These are phyloP conservation scores for Curvularia verruculosa DNA, from an alignment of 2,329 filamentous ascomycete genomes.

Conservation along the genomic window DNA sequence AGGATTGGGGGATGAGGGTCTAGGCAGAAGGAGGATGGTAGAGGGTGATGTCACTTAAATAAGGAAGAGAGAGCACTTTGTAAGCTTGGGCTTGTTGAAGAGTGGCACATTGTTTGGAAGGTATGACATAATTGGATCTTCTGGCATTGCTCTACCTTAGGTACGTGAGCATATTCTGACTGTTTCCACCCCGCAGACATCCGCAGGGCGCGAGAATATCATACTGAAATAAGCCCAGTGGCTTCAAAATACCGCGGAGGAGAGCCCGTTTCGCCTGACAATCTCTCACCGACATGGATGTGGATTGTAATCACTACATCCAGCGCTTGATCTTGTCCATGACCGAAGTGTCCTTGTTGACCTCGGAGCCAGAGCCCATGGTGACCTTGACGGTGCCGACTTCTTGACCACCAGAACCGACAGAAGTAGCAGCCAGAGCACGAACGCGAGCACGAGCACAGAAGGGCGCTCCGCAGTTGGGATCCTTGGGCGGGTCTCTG, in stretches of 20 bases:
- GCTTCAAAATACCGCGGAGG: neutral
- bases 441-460: slow-evolving; percentile 4
- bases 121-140: neutral
- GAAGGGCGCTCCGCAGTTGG: slow-evolving; percentile 13
- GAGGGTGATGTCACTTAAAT: neutral
- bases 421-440: neutral
- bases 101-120: neutral
- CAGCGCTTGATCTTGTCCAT: neutral
- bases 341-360: neutral
- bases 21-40: neutral
- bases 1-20: neutral
- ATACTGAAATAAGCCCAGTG: too few relatives aligned
- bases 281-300: neutral
- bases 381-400: neutral
- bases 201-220: neutral
- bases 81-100: neutral
- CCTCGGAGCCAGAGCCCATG: neutral
- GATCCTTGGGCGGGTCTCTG: neutral
- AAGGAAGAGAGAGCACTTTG: neutral
- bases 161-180: neutral
- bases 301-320: neutral
- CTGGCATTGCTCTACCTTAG: neutral
- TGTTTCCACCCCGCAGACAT: neutral
- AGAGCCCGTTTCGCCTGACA: neutral
- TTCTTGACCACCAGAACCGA: neutral